A percentile compares a stretch with the other conserved stretches of the same genome.
phyloP scores from a whole-genome alignment of 2,329 filamentous ascomycete species.

The Aspergillus awamori region DNA sequence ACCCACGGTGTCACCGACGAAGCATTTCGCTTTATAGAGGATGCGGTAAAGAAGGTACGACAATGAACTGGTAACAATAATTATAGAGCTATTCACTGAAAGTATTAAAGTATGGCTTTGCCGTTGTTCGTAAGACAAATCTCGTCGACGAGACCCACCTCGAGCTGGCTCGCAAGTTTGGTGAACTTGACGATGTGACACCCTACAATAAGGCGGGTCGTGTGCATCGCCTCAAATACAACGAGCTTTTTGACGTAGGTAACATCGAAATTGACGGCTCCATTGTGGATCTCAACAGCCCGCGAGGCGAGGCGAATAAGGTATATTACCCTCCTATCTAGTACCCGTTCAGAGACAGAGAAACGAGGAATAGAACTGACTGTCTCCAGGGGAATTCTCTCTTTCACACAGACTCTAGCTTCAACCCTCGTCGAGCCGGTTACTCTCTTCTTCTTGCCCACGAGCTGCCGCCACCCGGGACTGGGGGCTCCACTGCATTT shows the following conservation, averaged over 20 bases:
- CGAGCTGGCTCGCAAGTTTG: conserved; percentile 54
- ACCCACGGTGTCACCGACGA: neutral
- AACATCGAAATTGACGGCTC: conserved; percentile 56
- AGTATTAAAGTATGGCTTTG: conserved; percentile 53
- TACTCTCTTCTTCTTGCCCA: conserved; percentile 57
- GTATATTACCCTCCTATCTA: conserved; percentile 21
- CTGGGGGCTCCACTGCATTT: conserved; percentile 57
- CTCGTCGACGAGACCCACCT: conserved; percentile 58
- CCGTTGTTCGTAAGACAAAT: conserved; percentile 55
- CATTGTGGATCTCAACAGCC: conserved; percentile 13
- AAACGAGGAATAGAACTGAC: neutral
- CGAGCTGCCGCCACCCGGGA: conserved; percentile 51
- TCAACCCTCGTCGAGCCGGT: conserved; percentile 58
- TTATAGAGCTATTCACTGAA: neutral
- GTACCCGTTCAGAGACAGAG: conserved; percentile 33
- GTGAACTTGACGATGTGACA: conserved; percentile 60
- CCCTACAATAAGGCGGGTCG: conserved; percentile 53
- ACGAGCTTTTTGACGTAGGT: conserved; percentile 61
- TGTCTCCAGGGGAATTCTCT: conserved; percentile 51
- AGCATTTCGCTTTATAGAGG: neutral
- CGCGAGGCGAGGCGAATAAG: conserved; percentile 18
- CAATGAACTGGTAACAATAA: neutral
- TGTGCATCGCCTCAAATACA: conserved; percentile 51
- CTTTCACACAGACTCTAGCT: conserved; percentile 60
- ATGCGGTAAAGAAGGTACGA: neutral